Evolutionary conservation across 78 protist genomes (phyloP).

Genomic region (Dictyostelium firmibasis): DNA sequence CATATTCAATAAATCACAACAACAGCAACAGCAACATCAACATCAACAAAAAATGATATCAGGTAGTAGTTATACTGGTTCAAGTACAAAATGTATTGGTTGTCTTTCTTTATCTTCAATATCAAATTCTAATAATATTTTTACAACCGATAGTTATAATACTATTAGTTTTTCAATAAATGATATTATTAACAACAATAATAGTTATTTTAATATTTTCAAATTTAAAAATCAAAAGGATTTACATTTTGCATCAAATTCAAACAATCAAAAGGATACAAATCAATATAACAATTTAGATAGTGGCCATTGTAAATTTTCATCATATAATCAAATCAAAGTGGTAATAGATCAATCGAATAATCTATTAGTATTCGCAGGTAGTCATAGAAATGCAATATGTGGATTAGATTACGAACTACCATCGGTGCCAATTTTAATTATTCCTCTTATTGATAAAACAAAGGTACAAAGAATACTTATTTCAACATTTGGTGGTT

Average conservation of each 20-base stretch:
- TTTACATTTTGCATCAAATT: background rate
- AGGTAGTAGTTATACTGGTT: background rate
- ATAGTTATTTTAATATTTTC: background rate
- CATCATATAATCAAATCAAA: background rate
- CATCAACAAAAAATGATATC: background rate
- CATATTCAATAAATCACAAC: background rate
- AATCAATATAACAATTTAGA: background rate
- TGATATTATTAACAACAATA: background rate
- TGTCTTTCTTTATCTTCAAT: background rate
- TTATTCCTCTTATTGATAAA: constrained; percentile 10
- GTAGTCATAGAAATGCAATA: background rate
- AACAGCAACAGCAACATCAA: background rate
- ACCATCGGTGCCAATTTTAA: background rate
- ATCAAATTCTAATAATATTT: background rate
- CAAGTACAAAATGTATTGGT: background rate
- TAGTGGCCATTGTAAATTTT: background rate
- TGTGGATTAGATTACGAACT: background rate
- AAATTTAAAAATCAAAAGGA: constrained; percentile 16
- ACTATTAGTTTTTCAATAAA: background rate
- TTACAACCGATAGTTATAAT: background rate
- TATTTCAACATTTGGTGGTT: constrained; percentile 33
- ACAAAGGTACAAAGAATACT: background rate
- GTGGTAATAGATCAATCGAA: background rate
- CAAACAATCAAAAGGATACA: background rate
- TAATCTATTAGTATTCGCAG: background rate